Conservation (phyloP, 2,329 filamentous ascomycete genomes). For the Colletotrichum lindemuthianum region DNA sequence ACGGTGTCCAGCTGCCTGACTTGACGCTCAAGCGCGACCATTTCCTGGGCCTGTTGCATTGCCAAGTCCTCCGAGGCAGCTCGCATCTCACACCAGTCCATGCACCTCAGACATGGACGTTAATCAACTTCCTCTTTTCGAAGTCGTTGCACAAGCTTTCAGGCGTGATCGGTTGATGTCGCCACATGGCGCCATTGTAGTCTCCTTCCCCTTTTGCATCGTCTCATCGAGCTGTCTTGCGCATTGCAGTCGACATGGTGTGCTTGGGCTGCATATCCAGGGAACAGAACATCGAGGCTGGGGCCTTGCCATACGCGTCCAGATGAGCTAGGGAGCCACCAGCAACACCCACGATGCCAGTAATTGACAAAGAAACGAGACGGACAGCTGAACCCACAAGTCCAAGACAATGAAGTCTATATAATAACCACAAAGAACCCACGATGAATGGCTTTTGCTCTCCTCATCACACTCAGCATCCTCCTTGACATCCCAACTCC, state of each 20-base stretch:
- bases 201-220: conserved; percentile 34
- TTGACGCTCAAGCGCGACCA: neutral
- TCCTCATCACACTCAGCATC: conserved; percentile 13
- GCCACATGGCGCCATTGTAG: conserved; percentile 29
- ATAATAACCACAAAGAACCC: conserved; percentile 4
- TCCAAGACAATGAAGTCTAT: conserved; percentile 1
- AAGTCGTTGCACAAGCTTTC: conserved; percentile 8
- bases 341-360: neutral
- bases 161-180: conserved; percentile 11
- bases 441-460: neutral
- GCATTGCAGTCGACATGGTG: neutral
- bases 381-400: neutral
- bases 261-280: conserved; percentile 1
- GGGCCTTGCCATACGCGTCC: neutral
- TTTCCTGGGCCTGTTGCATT: conserved; percentile 32
- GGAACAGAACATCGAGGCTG: neutral
- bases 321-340: too few species aligned
- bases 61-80: conserved; percentile 27
- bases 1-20: neutral
- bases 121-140: conserved; percentile 29
- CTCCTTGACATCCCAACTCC: conserved; percentile 19
- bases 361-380: neutral
- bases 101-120: conserved; percentile 12
- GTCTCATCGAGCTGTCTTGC: conserved; percentile 19
- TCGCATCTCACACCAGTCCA: neutral